Base-by-base conservation (phyloP, 768 basidiomycete species). In the Dioszegia hungarica region DNA sequence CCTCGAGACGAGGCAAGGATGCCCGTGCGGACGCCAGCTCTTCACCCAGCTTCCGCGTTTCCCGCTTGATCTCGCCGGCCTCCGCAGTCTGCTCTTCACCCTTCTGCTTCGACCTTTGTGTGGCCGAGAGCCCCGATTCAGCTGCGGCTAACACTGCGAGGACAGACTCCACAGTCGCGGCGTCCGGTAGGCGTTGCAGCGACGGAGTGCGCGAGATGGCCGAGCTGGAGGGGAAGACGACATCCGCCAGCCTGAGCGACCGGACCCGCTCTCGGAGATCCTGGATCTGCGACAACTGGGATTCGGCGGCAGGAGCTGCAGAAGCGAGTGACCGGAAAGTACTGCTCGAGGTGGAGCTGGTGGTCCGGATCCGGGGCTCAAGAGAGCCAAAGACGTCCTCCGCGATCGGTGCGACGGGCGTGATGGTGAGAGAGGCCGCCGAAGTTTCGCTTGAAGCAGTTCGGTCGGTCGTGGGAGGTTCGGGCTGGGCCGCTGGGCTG, bases 1-100 rank as follows among this genome's bases (percentile, higher is more conserved):
- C 43, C 20, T 56, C 44, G 9, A 62, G 29, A 17, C 54, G 54
- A 10, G 59, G 47, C 14, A 56, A 20, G 28, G 20, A 41, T 0
- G 39, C 39, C 28, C 9, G 20, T 14, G 52, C 52, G 2, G 27
- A 12, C 11, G 39, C 17, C 25, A 45, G 49, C 36, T 51, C 49
- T 3, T 51, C 49, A 10, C 20, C 2, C 22, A 51, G 15, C 24
- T n/a, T 37, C 5, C 28, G 34, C 10, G 4, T 15, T 36, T 38
- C 17, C 10, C 12, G 6, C 20, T 40, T 6, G 27, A 11, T 44
- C 27, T 31, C 17, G 22, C 3, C 14, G 33, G 12, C 17, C 34
- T 38, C 36, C 34, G 8, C n/a, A 17, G 3, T 37, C 15, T 2
- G 10, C 25, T 19, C 36, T 14, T 9, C 37, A 15, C 22, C n/a